Evolutionary conservation across 371 early-diverging fungal genomes (phyloP).

Genomic region (Mortierella sp.): DNA sequence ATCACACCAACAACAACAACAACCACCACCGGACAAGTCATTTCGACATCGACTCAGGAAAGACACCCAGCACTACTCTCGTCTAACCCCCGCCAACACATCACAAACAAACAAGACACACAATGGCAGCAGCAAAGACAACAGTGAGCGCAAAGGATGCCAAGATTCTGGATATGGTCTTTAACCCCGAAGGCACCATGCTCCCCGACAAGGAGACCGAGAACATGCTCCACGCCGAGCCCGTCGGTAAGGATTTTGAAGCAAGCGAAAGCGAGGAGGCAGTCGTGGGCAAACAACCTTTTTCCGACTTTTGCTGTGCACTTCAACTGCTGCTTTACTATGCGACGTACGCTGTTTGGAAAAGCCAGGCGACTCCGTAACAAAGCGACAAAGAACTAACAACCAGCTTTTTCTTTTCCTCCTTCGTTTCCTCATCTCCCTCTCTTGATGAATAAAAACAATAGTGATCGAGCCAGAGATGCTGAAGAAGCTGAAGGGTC

Average conservation of each 20-base stretch:
- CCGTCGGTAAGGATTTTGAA: constrained; percentile 25
- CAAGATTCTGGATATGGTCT: constrained; percentile 56
- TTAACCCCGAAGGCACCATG: constrained; percentile 58
- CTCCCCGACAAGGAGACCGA: constrained; percentile 52
- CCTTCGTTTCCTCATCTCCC: not conserved
- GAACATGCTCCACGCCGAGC: constrained; percentile 34
- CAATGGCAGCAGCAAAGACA: constrained; percentile 24
- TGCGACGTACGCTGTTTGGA: too few relatives aligned
- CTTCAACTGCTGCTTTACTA: too few relatives aligned
- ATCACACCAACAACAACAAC: not conserved
- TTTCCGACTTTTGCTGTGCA: too few relatives aligned
- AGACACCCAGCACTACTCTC: not conserved
- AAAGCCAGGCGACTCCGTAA: too few relatives aligned
- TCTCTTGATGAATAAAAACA: not conserved
- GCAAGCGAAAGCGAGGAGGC: too few relatives aligned
- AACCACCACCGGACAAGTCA: not conserved
- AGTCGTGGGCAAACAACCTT: too few relatives aligned
- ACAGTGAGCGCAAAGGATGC: constrained; percentile 46
- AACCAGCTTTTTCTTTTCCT: not conserved
- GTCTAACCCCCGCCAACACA: not conserved
- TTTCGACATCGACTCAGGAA: not conserved
- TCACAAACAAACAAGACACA: not conserved
- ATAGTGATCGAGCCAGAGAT: constrained; percentile 48
- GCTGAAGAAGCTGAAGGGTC: constrained; percentile 36
- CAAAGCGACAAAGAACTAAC: not conserved